Evolutionary conservation across 306 rosid genomes (phyloP).

Genomic region (Datisca glomerata): DNA sequence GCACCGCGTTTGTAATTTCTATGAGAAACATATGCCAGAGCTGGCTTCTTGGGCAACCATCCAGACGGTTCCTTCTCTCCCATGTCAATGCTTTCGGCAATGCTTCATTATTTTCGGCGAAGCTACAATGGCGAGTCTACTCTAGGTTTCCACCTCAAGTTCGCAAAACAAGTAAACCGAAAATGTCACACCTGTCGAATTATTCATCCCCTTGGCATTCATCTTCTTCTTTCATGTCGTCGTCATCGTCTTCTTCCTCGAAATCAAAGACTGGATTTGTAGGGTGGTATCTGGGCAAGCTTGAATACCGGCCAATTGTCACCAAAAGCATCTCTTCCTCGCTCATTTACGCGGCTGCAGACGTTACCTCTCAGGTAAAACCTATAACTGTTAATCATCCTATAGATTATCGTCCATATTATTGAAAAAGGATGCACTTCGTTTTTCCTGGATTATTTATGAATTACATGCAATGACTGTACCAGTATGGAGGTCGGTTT

Average conservation of each 20-base stretch:
- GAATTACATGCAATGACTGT: background rate
- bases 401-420: too few relatives aligned
- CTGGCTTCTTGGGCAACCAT: constrained; percentile 2
- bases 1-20: too few relatives aligned
- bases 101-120: background rate
- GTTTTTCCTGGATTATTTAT: background rate
- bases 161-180: constrained; percentile 4
- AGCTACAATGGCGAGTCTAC: constrained; percentile 21
- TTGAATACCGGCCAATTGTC: constrained; percentile 31
- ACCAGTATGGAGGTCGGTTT: constrained; percentile 1
- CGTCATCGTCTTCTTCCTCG: constrained; percentile 12
- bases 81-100: background rate
- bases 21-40: constrained; percentile 3
- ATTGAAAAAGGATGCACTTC: too few relatives aligned
- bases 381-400: too few relatives aligned
- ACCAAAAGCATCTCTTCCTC: constrained; percentile 51
- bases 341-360: constrained; percentile 45
- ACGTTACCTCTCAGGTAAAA: constrained; percentile 55
- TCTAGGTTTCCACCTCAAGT: constrained; percentile 16
- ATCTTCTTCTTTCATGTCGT: constrained; percentile 13
- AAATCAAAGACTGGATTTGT: constrained; percentile 30
- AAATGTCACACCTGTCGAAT: constrained; percentile 1
- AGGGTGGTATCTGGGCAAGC: constrained; percentile 49
- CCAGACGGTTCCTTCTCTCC: background rate
- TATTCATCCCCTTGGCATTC: constrained; percentile 4